Evolutionary conservation across 306 rosid genomes (phyloP).

Genomic region (Prunus mira): DNA sequence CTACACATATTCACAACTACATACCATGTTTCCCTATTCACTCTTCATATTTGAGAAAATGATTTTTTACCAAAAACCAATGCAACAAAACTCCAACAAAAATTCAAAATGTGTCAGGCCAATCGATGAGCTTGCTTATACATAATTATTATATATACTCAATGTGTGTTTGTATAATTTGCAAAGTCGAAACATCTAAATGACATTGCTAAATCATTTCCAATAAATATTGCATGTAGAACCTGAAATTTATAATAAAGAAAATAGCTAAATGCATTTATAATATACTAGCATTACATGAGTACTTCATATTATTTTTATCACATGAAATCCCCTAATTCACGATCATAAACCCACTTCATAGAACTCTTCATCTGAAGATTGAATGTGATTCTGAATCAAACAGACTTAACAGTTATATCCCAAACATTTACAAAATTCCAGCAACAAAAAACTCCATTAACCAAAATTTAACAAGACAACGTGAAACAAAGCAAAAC

Average conservation of each 20-base stretch:
- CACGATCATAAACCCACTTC: background rate
- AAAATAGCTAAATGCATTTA: background rate
- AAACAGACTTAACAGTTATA: background rate
- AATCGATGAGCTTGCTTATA: background rate
- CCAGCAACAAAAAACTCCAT: background rate
- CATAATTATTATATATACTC: background rate
- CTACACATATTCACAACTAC: background rate
- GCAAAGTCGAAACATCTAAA: background rate
- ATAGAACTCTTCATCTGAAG: background rate
- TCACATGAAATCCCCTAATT: background rate
- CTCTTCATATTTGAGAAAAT: background rate
- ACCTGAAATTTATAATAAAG: background rate
- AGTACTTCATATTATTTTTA: background rate
- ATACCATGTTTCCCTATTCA: background rate
- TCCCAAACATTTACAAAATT: background rate
- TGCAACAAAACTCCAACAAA: background rate
- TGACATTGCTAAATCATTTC: background rate
- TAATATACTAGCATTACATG: background rate
- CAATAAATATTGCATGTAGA: background rate
- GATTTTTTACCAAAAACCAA: background rate
- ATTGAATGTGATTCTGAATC: background rate
- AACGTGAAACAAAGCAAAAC: background rate
- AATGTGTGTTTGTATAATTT: background rate
- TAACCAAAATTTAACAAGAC: background rate
- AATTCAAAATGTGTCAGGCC: background rate